Percentiles rank a stretch among this genome's conserved stretches.
Conservation (phyloP, 192 early-diverging fungal genomes). For the Backusella psychrophila region DNA sequence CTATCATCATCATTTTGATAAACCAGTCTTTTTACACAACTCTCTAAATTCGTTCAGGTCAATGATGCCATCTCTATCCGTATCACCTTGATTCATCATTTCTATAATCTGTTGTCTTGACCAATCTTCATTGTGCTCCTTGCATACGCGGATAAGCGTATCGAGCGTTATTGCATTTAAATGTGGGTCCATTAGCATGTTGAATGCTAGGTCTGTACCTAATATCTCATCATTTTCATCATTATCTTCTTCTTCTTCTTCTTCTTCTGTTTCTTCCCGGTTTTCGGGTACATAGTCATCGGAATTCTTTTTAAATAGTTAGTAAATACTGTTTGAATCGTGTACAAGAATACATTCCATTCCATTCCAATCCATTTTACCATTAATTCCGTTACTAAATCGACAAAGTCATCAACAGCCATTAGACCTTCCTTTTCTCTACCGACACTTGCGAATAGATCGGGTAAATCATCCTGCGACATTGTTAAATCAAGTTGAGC, state of each 20-base stretch:
- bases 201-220: not conserved
- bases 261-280: not conserved
- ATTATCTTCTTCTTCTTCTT: not conserved
- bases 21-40: not conserved
- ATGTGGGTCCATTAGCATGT: not conserved
- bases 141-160: not conserved
- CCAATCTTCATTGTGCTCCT: conserved; percentile 1
- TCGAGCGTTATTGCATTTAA: not conserved
- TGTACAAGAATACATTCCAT: not conserved
- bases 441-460: conserved; percentile 6
- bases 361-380: not conserved
- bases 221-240: not conserved
- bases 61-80: conserved; percentile 31
- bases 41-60: conserved; percentile 32
- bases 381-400: conserved; percentile 3
- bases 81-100: conserved; percentile 35
- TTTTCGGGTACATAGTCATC: not conserved
- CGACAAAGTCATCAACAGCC: not conserved
- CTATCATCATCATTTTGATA: not conserved
- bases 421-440: not conserved
- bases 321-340: not conserved
- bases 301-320: not conserved
- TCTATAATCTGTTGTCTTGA: not conserved
- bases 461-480: not conserved
- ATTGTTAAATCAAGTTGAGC: not conserved